Evolutionary conservation across 768 basidiomycete species (phyloP).

Genomic region (Termitomyces eurrhizus): DNA sequence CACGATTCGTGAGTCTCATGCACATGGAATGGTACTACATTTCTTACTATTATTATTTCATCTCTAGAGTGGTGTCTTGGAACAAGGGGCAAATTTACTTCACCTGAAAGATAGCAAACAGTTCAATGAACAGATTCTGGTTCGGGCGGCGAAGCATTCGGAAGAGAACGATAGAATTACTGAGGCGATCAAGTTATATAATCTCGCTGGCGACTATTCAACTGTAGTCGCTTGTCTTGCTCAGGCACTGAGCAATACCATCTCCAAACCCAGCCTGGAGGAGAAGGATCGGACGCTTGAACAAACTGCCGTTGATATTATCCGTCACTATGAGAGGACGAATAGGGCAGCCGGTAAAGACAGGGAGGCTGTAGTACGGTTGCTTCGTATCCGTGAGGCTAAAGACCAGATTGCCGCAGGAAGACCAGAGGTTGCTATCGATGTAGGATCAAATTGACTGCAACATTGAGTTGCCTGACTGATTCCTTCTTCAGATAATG

Average conservation of each 20-base stretch:
- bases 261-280: conserved; percentile 58
- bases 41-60: neutral
- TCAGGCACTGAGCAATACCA: conserved; percentile 78
- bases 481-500: conserved; percentile 54
- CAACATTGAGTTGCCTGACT: neutral
- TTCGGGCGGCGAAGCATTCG: conserved; percentile 76
- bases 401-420: conserved; percentile 71
- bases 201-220: conserved; percentile 86
- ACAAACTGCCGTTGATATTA: conserved; percentile 71
- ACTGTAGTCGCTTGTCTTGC: conserved; percentile 89
- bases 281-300: conserved; percentile 69
- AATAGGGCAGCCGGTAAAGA: conserved; percentile 71
- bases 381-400: conserved; percentile 80
- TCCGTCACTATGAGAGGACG: conserved; percentile 76
- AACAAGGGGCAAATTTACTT: conserved; percentile 75
- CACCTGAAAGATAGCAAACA: conserved; percentile 61
- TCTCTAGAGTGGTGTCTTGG: conserved; percentile 77
- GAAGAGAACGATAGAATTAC: conserved; percentile 80
- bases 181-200: conserved; percentile 94
- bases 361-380: conserved; percentile 65
- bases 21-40: neutral
- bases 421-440: conserved; percentile 72
- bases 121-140: conserved; percentile 80
- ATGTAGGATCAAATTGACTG: conserved; percentile 48
- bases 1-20: conserved; percentile 67